Evolutionary conservation across 805 yeast species (phyloP), one percentile per base, ranked within the genome.

Genomic region (Spathaspora gorwiae): DNA sequence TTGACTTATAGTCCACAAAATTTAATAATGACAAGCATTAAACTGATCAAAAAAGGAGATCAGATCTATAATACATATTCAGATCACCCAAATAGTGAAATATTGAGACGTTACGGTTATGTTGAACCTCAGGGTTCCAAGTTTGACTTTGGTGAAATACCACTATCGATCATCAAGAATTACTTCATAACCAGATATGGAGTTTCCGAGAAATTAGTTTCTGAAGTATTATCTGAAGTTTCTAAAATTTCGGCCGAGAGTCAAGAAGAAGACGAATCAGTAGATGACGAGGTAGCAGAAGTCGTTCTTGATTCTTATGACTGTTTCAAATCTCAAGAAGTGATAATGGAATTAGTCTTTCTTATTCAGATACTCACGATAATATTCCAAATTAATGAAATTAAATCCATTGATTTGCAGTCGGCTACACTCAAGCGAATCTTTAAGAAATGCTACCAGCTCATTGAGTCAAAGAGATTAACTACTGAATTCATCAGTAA

Each of bases 51-150:
- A 5, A 65, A 65, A 32, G 90, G 86, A 3, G 84, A 80, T 30
- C 98, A 94, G 59, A 71, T 92, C 4, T 90, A 78, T 65, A 92
- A 92, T 64, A 84, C 89, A 0, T 92, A 94, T 61, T 95, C 96
- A 1, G 94, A 90, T 38, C 82, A 87, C 52, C 94, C 97, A 33
- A 92, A 90, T 61, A 71, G 92, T n/a, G 98, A 94, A 56, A 74
- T 94, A 30, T 69, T 94, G 45, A 77, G 99, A 56, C 76, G 96
- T 46, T 92, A 92, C 54, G 99, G 99, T 0, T 92, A 87, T 56
- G 94, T 89, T 26, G 97, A 90, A 64, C 61, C 67, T 49, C 73
- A 71, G 15, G 87, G 88, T 0, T 84, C 94, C 1, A 78, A 76
- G 39, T 79, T 71, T 59, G 98, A 92, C 61, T 84, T 87, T 55